Conservation (phyloP, 805 yeast genomes). For the Saccharomycopsis olivae region DNA sequence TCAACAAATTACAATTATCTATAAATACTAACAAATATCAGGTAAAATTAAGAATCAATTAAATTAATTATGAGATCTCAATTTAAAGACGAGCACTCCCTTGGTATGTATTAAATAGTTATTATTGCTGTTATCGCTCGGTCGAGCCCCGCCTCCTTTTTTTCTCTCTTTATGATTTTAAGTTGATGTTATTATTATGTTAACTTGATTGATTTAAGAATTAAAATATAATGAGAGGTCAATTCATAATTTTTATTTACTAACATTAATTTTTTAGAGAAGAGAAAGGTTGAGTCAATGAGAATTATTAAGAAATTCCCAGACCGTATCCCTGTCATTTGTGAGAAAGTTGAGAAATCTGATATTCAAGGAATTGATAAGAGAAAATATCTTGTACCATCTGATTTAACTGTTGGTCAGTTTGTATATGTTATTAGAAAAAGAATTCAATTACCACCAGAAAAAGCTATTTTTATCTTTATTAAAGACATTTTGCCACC, state of each 20-base stretch:
- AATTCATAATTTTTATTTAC: not conserved
- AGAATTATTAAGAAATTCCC: slow-evolving; percentile 81
- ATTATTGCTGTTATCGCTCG: too few relatives aligned
- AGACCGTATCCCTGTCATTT: slow-evolving; percentile 91
- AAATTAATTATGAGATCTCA: slow-evolving; percentile 65
- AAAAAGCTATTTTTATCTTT: slow-evolving; percentile 95
- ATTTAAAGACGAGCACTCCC: slow-evolving; percentile 91
- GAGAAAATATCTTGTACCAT: slow-evolving; percentile 92
- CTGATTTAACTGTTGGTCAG: slow-evolving; percentile 94
- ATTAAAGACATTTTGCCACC: slow-evolving; percentile 97
- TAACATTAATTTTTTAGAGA: slow-evolving; percentile 31
- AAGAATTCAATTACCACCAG: slow-evolving; percentile 90
- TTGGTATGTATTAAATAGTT: slow-evolving; percentile 52
- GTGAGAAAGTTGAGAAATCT: slow-evolving; percentile 94
- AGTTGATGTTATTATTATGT: too few relatives aligned
- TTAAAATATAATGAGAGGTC: not conserved
- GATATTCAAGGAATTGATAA: slow-evolving; percentile 95
- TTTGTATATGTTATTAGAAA: slow-evolving; percentile 96
- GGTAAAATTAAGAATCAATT: too few relatives aligned
- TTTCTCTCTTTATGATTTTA: too few relatives aligned
- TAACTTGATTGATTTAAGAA: not conserved
- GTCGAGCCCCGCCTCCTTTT: too few relatives aligned
- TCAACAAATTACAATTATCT: too few relatives aligned
- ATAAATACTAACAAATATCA: too few relatives aligned
- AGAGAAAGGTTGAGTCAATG: slow-evolving; percentile 90